A percentile compares a stretch with the other conserved stretches of the same genome.
phyloP scores from a whole-genome alignment of 2,329 filamentous ascomycete genomes.

The Knufia petricola region DNA sequence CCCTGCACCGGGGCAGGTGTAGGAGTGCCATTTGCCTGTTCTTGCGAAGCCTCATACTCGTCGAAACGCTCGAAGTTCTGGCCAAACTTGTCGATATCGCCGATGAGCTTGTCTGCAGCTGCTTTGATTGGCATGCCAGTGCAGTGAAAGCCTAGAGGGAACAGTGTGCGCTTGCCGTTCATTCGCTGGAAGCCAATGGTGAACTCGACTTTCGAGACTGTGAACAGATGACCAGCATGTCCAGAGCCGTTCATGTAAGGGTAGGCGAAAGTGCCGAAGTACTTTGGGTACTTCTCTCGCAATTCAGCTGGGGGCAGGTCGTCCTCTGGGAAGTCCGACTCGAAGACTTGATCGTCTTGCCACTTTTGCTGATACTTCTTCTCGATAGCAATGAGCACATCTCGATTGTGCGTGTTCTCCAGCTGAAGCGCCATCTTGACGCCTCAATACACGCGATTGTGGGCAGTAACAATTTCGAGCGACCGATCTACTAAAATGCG shows the following conservation, averaged over 20 bases:
- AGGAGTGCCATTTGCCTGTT: conserved; percentile 37
- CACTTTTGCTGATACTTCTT: conserved; percentile 88
- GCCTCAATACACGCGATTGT: conserved; percentile 27
- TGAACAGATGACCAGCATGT: conserved; percentile 88
- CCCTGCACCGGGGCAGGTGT: conserved; percentile 54
- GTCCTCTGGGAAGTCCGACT: conserved; percentile 72
- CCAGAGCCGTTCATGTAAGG: conserved; percentile 81
- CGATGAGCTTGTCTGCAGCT: conserved; percentile 85
- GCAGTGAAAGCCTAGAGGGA: conserved; percentile 89
- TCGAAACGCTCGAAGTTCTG: conserved; percentile 71
- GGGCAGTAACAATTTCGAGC: conserved; percentile 16
- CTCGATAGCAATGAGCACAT: conserved; percentile 70
- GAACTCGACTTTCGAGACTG: conserved; percentile 88
- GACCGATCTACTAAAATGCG: conserved; percentile 14
- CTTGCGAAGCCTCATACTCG: conserved; percentile 48
- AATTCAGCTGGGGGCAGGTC: conserved; percentile 65
- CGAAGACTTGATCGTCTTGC: conserved; percentile 68
- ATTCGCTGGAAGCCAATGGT: conserved; percentile 76
- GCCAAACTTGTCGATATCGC: conserved; percentile 84
- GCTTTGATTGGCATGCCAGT: conserved; percentile 98
- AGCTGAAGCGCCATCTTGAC: conserved; percentile 12
- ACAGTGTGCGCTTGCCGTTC: conserved; percentile 78
- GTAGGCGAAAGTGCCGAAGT: conserved; percentile 72
- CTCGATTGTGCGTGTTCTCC: conserved; percentile 70
- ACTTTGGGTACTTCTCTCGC: conserved; percentile 76